Percentiles rank a stretch among this genome's conserved stretches.
Evolutionary conservation across 345 rosid genomes (phyloP).

Genomic region (Syzygium grande): DNA sequence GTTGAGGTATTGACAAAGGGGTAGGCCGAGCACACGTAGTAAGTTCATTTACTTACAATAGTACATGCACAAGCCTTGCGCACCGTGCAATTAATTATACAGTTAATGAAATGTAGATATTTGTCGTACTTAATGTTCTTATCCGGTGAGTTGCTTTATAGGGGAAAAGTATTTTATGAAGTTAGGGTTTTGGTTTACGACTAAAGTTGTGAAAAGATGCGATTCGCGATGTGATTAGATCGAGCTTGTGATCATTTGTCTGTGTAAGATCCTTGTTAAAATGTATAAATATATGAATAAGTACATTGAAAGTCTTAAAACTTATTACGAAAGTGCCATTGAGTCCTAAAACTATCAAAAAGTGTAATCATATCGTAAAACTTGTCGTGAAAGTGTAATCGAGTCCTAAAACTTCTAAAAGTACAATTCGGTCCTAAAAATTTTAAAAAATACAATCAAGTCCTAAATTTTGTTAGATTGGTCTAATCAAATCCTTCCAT

Average conservation of each 20-base stretch:
- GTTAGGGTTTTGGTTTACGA: not conserved
- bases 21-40: constrained; percentile 2
- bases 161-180: not conserved
- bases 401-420: too few relatives aligned
- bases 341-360: too few relatives aligned
- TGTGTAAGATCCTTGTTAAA: not conserved
- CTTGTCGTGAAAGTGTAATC: too few relatives aligned
- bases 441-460: too few relatives aligned
- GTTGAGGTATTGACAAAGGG: not conserved
- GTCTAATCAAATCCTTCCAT: too few relatives aligned
- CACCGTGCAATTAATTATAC: not conserved
- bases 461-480: too few relatives aligned
- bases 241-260: not conserved
- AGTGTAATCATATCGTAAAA: too few relatives aligned
- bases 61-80: not conserved
- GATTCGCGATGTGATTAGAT: not conserved
- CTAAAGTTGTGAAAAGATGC: not conserved
- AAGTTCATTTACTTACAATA: not conserved
- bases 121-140: not conserved
- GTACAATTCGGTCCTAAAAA: too few relatives aligned
- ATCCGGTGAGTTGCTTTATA: not conserved
- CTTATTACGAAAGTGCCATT: too few relatives aligned
- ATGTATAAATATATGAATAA: not conserved
- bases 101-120: not conserved
- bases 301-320: too few relatives aligned